A percentile compares a stretch with the other conserved stretches of the same genome.
phyloP scores from a whole-genome alignment of 805 yeast species.

The Pichia membranifaciens region DNA sequence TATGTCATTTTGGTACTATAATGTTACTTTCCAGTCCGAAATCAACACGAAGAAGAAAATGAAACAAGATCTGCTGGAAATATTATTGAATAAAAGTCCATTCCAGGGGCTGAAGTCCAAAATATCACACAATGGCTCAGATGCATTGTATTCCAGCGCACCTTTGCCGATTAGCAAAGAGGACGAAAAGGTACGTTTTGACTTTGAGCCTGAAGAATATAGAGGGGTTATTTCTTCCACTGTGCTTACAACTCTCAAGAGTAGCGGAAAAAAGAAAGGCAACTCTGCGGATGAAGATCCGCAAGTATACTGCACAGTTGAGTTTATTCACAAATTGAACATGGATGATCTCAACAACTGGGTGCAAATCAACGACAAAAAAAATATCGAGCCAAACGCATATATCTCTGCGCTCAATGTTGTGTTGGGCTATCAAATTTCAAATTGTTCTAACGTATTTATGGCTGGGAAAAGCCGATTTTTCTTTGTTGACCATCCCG shows the following conservation, averaged over 20 bases:
- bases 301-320: slow-evolving; percentile 18
- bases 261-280: slow-evolving; percentile 4
- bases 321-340: slow-evolving; percentile 18
- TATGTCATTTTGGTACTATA: slow-evolving; percentile 18
- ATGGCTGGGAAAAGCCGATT: slow-evolving; percentile 22
- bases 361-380: slow-evolving; percentile 16
- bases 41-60: slow-evolving; percentile 18
- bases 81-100: slow-evolving; percentile 18
- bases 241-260: slow-evolving; percentile 12
- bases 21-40: slow-evolving; percentile 22
- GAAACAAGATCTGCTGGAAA: slow-evolving; percentile 18
- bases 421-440: slow-evolving; percentile 21
- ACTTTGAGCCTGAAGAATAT: slow-evolving; percentile 18
- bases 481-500: slow-evolving; percentile 22
- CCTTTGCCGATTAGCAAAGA: slow-evolving; percentile 19
- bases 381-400: slow-evolving; percentile 20
- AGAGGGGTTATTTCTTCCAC: slow-evolving; percentile 19
- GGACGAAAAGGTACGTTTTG: slow-evolving; percentile 16
- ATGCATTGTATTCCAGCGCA: slow-evolving; percentile 17
- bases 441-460: slow-evolving; percentile 19
- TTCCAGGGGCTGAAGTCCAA: slow-evolving; percentile 12
- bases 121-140: slow-evolving; percentile 24
- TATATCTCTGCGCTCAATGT: slow-evolving; percentile 22
- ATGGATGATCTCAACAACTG: slow-evolving; percentile 21
- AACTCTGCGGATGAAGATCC: slow-evolving; percentile 9